A percentile compares a stretch with the other conserved stretches of the same genome.
These are phyloP conservation scores for Ramaria sp. DNA, from an alignment of 768 basidiomycete species.

Conservation along the genomic window DNA sequence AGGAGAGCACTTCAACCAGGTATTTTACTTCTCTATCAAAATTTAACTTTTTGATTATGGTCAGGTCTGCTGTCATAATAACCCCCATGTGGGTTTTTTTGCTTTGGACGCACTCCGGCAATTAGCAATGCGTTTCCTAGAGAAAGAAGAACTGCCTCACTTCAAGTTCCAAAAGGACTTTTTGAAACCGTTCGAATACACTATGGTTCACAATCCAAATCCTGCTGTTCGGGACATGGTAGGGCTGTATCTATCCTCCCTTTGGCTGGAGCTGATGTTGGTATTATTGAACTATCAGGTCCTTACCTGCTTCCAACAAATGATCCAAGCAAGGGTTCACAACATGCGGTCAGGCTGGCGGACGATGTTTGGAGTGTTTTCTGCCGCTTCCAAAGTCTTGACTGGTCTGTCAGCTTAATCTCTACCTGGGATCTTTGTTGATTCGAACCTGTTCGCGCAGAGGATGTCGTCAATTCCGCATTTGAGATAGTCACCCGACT, in stretches of 20 bases:
- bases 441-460: constrained; percentile 26
- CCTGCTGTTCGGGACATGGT: constrained; percentile 97
- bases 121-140: constrained; percentile 95
- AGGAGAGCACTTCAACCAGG: constrained; percentile 98
- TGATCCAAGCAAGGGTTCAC: constrained; percentile 90
- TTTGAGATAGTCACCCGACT: constrained; percentile 92
- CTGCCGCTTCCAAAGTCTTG: constrained; percentile 86
- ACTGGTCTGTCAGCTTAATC: constrained; percentile 47
- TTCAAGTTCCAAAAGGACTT: constrained; percentile 99
- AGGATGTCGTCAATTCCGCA: constrained; percentile 84
- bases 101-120: constrained; percentile 94
- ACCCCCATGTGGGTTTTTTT: constrained; percentile 93
- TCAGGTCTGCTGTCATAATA: constrained; percentile 97
- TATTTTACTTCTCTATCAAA: constrained; percentile 21
- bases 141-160: constrained; percentile 95
- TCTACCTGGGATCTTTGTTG: neutral
- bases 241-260: constrained; percentile 12
- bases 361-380: constrained; percentile 98
- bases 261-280: constrained; percentile 3
- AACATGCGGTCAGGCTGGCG: constrained; percentile 98
- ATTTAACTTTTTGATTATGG: neutral
- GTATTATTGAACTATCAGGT: constrained; percentile 43
- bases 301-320: constrained; percentile 94
- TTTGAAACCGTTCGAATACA: constrained; percentile 94
- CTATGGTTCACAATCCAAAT: constrained; percentile 94